Evolutionary conservation across 2,329 filamentous ascomycete genomes (phyloP), one percentile per base, ranked within the genome.

Genomic region (Microthyrium microscopicum): DNA sequence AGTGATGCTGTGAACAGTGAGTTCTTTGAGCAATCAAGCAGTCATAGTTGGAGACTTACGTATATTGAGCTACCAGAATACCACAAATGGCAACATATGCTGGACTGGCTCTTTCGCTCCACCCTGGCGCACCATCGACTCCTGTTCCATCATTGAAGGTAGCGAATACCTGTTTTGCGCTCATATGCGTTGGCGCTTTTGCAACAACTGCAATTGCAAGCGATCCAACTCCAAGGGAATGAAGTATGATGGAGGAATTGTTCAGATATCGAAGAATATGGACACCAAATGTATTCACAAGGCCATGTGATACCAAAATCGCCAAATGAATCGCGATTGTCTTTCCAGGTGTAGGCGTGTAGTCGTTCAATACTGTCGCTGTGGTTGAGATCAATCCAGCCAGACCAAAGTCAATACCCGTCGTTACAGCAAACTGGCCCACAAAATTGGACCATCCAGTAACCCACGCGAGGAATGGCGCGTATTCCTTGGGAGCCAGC

Each of bases 291-390:
- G 63, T 66, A 46, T 73, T 73, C 42, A 70, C 53, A 2, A 68
- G 44, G 12, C 56, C 66, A 42, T 71, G 67, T 4, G 61, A 66
- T 21, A 65, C 40, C 4, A 73, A 56, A 4, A 72, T 52, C 5
- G 67, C 68, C 5, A 65, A 67, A 40, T 71, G 70, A 38, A 73
- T 72, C n/a, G 66, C 68, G 31, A 73, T 60, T 3, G 64, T 69
- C 39, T 58, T 58, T 11, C 43, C 52, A 1, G 67, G 54, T 0
- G 60, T 62, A 0, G 64, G 48, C 15, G 42, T 44, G 36, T 61
- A 64, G 21, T 12, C 18, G 11, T 49, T 54, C 37, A 61, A 60
- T 12, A 64, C 51, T 4, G 55, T 57, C 16, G 60, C 60, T 7
- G 58, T 49, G 2, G 55, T 60, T 3, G 58, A 58, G 26, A 64